Base-by-base conservation (phyloP, 2,329 filamentous ascomycete species). In the Cercospora sp. region DNA sequence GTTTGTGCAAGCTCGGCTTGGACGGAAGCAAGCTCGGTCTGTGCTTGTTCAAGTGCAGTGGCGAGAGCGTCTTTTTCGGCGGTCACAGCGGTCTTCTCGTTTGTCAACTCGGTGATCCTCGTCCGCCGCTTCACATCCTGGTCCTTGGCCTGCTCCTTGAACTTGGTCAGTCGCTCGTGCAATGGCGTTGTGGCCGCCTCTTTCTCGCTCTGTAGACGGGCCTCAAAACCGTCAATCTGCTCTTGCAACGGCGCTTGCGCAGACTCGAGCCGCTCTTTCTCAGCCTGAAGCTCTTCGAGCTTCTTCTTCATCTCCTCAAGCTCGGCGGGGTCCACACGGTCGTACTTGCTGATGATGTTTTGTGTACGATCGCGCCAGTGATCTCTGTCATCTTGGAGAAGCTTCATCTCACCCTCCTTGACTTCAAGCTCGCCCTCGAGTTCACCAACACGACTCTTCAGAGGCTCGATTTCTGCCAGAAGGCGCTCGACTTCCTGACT, bases 301-400 rank as follows among this genome's bases (percentile, higher is more conserved):
- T 90, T 89, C 76, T 91, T 88, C 82, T 95, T 97, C 67, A 99
- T 86, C 68, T 91, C 89, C 74, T 98, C 94, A 77, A 97, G 87
- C 76, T 98, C 94, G 3, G 92, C 92, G 53, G 95, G 94, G 77
- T 99, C 95, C 63, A 96, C 92, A 65, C 94, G 92, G 73, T 97
- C 94, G 77, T 98, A 97, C 78, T 97, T 97, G 72, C 93, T 93
- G 61, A 99, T 87, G 69, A 99, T 97, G 73, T 96, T 92, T 77
- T 98, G 93, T 1, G 93, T 96, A 26, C 95, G 90, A 83, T 97
- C 94, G 80, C 97, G 93, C 92, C 94, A 97, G 67, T 92, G 88
- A 77, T 98, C 94, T 16, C 95, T 90, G 77, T 98, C 94, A 75
- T 95, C 91, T 72, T 96, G 91, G 9, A 98, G 85, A 71, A 97